Conservation (phyloP, 495 filamentous ascomycete species). For the Filosporella fistucella region DNA sequence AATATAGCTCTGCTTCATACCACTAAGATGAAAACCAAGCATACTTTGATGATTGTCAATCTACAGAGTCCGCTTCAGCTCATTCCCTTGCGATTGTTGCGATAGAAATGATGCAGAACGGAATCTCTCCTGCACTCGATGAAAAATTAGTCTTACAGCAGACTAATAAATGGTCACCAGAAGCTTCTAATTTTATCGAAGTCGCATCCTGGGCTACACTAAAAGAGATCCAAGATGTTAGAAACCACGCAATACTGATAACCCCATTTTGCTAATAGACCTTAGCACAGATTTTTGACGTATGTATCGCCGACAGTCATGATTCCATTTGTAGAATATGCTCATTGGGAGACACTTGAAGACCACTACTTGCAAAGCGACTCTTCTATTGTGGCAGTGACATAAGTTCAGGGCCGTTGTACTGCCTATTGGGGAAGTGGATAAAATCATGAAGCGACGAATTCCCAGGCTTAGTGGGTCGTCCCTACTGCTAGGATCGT, state of each 20-base stretch:
- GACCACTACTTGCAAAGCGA: slow-evolving; percentile 1
- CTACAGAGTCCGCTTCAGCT: slow-evolving; percentile 6
- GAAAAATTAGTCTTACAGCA: slow-evolving; percentile 10
- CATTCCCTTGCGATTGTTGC: slow-evolving; percentile 11
- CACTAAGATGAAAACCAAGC: too few relatives aligned
- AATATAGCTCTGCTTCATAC: background rate
- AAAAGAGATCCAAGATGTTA: slow-evolving; percentile 13
- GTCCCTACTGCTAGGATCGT: too few relatives aligned
- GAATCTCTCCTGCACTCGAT: slow-evolving; percentile 7
- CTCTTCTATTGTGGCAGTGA: too few relatives aligned
- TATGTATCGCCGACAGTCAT: slow-evolving; percentile 16
- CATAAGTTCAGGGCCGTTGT: too few relatives aligned
- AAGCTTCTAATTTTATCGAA: slow-evolving; percentile 16
- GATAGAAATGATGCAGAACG: slow-evolving; percentile 15
- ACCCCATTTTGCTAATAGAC: background rate
- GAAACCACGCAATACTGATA: background rate
- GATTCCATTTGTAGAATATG: slow-evolving; percentile 17
- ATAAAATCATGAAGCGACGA: too few relatives aligned
- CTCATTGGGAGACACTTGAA: slow-evolving; percentile 14
- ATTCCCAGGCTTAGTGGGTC: too few relatives aligned
- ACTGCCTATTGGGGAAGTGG: too few relatives aligned
- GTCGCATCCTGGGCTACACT: slow-evolving; percentile 7
- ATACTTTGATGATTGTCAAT: slow-evolving; percentile 14
- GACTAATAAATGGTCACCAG: slow-evolving; percentile 11
- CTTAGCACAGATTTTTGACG: slow-evolving; percentile 12